phyloP scores from a whole-genome alignment of 306 rosid genomes.

The Acacia melanoxylon region DNA sequence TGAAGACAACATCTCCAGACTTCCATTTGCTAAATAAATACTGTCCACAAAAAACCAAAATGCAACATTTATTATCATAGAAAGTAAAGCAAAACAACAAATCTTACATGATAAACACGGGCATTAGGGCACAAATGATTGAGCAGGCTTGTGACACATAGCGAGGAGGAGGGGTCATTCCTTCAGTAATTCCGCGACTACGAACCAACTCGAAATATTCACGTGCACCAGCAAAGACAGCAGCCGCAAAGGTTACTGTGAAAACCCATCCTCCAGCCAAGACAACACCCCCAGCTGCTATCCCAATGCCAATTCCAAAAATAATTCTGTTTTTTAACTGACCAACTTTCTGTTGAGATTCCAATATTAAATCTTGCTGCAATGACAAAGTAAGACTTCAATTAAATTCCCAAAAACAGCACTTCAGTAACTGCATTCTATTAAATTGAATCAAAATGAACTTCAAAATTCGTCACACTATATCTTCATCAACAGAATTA shows the following conservation, averaged over 20 bases:
- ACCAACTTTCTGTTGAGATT: conserved; percentile 56
- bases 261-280: conserved; percentile 96
- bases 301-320: conserved; percentile 87
- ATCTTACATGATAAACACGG: conserved; percentile 79
- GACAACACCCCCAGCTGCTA: conserved; percentile 68
- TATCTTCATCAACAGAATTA: neutral
- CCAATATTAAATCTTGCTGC: conserved; percentile 47
- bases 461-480: neutral
- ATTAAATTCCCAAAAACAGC: conserved; percentile 7
- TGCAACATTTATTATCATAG: conserved; percentile 2
- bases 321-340: conserved; percentile 71
- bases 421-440: neutral
- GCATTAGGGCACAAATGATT: conserved; percentile 85
- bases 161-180: conserved; percentile 98
- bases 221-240: conserved; percentile 71
- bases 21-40: conserved; percentile 24
- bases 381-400: conserved; percentile 30
- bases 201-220: conserved; percentile 90
- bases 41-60: neutral
- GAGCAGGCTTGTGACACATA: conserved; percentile 86
- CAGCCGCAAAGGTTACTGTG: conserved; percentile 63
- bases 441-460: neutral
- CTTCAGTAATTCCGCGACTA: conserved; percentile 81
- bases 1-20: conserved; percentile 6
- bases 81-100: conserved; percentile 30